Evolutionary conservation across 2,329 filamentous ascomycete genomes (phyloP).

Genomic region (Epichloe baconii): DNA sequence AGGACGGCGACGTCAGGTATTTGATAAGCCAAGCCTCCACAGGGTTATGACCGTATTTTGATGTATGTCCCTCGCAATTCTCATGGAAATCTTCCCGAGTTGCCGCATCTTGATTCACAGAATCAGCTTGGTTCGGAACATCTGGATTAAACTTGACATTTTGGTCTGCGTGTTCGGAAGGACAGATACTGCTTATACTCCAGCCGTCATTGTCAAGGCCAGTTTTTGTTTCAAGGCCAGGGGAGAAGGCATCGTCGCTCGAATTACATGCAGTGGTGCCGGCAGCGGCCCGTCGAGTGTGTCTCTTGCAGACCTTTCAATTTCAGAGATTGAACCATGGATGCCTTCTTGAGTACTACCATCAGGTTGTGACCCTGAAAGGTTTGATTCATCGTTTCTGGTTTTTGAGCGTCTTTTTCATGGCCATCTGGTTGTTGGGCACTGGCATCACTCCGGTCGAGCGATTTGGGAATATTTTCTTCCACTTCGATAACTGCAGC

Average conservation of each 20-base stretch:
- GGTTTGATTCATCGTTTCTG: no score
- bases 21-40: conserved; percentile 2
- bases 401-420: not conserved
- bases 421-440: not conserved
- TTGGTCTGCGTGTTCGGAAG: not conserved
- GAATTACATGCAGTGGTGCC: not conserved
- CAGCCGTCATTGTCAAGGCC: not conserved
- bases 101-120: not conserved
- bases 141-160: not conserved
- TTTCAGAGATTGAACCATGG: not conserved
- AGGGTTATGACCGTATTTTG: not conserved
- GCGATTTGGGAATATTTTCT: not conserved
- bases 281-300: not conserved
- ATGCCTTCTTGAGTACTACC: not conserved
- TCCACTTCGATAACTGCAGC: not conserved
- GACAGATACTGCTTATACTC: not conserved
- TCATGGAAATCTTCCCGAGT: not conserved
- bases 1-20: not conserved
- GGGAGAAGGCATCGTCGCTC: not conserved
- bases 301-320: not conserved
- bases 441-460: not conserved
- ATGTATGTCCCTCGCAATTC: not conserved
- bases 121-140: not conserved
- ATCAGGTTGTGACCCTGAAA: not conserved
- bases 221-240: not conserved